Percentiles rank a stretch among this genome's conserved stretches.
Conservation (phyloP, 768 basidiomycete genomes). For the Dendrothele bispora region DNA sequence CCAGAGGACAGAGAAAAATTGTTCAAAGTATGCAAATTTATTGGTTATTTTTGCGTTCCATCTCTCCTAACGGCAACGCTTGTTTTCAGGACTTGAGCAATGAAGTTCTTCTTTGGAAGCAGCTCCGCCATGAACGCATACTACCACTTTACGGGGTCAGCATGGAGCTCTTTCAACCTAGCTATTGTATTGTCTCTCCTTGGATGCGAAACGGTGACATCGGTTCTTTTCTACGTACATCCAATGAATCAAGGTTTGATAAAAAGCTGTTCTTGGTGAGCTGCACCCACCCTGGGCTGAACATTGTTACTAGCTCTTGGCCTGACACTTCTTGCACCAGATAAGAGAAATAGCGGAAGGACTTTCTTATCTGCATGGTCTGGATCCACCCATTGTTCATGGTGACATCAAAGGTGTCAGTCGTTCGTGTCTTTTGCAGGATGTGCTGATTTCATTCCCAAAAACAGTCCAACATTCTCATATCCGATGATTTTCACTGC, state of each 20-base stretch:
- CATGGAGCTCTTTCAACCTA: conserved; percentile 9
- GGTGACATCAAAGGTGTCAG: conserved; percentile 5
- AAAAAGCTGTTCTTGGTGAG: not conserved
- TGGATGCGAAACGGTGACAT: conserved; percentile 37
- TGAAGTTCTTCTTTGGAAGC: conserved; percentile 27
- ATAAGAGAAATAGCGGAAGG: conserved; percentile 2
- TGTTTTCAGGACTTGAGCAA: conserved; percentile 13
- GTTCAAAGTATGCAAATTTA: not conserved
- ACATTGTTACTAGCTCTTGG: conserved; percentile 24
- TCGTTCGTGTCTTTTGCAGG: too few relatives aligned
- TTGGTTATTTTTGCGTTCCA: not conserved
- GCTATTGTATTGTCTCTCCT: conserved; percentile 34
- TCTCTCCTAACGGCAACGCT: too few relatives aligned
- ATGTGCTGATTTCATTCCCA: too few relatives aligned
- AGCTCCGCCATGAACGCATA: conserved; percentile 29
- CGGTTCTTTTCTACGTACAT: conserved; percentile 20
- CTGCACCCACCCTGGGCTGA: too few relatives aligned
- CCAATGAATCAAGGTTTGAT: conserved; percentile 21
- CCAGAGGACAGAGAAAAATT: conserved; percentile 1
- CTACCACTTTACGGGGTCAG: conserved; percentile 31
- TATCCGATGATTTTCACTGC: conserved; percentile 21
- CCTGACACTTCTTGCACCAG: conserved; percentile 11
- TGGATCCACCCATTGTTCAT: conserved; percentile 7
- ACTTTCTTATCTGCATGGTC: conserved; percentile 5
- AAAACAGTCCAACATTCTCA: conserved; percentile 30